A percentile compares a stretch with the other conserved stretches of the same genome.
Conservation (phyloP, 192 early-diverging fungal genomes). For the Coemansia sp. region DNA sequence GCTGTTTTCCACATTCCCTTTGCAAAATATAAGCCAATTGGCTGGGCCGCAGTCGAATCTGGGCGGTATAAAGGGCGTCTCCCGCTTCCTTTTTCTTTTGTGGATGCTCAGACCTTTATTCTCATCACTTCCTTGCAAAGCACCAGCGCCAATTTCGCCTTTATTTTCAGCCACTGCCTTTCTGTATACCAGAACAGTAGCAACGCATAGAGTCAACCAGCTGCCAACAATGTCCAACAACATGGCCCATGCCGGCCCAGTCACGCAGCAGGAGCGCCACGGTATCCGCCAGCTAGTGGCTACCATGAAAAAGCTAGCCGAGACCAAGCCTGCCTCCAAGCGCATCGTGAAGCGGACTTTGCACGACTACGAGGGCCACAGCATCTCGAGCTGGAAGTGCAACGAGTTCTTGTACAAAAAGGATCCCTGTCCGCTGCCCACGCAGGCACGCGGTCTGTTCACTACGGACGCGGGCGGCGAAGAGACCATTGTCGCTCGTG, state of each 20-base stretch:
- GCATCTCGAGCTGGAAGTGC: constrained; percentile 61
- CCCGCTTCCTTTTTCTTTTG: not conserved
- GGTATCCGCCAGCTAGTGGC: constrained; percentile 25
- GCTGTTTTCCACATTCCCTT: too few relatives aligned
- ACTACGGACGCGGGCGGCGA: constrained; percentile 38
- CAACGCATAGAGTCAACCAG: not conserved
- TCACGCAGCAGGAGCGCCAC: constrained; percentile 24
- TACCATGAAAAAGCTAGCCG: constrained; percentile 21
- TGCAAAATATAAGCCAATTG: not conserved
- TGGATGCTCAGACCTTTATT: not conserved
- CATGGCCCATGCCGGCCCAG: constrained; percentile 1
- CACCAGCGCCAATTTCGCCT: not conserved
- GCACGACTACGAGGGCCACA: constrained; percentile 25
- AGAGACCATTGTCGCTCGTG: constrained; percentile 68
- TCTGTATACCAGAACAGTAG: not conserved
- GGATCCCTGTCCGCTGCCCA: constrained; percentile 61
- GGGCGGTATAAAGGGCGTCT: not conserved
- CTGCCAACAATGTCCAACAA: not conserved
- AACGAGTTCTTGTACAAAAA: constrained; percentile 69
- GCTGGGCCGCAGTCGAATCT: not conserved
- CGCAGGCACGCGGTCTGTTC: constrained; percentile 81
- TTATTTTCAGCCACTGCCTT: not conserved
- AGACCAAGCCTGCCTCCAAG: constrained; percentile 21
- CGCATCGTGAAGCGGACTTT: constrained; percentile 27
- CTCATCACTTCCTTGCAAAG: not conserved